Percentiles rank a stretch among this genome's conserved stretches.
phyloP scores from a whole-genome alignment of 805 yeast species.

The Tetrapisispora phaffii region DNA sequence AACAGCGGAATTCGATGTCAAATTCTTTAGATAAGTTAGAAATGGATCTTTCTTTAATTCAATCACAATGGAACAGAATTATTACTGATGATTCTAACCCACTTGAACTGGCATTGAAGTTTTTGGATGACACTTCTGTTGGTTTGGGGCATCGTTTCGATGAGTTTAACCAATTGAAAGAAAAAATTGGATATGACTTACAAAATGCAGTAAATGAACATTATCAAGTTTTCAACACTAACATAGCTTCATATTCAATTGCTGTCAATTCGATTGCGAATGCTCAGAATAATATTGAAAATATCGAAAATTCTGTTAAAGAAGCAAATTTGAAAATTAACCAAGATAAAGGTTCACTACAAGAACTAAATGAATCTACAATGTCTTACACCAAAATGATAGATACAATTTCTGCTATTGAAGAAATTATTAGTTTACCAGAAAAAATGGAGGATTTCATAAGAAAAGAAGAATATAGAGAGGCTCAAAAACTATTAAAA shows the following conservation, averaged over 20 bases:
- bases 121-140: constrained; percentile 82
- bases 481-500: constrained; percentile 49
- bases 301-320: constrained; percentile 35
- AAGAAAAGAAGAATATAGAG: constrained; percentile 58
- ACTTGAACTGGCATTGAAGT: constrained; percentile 70
- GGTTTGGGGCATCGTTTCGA: constrained; percentile 69
- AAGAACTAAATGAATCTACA: constrained; percentile 56
- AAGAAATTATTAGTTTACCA: constrained; percentile 48
- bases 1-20: constrained; percentile 24
- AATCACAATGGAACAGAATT: constrained; percentile 41
- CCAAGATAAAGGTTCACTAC: constrained; percentile 45
- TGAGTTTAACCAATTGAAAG: constrained; percentile 56
- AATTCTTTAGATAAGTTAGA: constrained; percentile 23
- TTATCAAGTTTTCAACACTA: constrained; percentile 73
- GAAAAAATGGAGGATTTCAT: constrained; percentile 54
- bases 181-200: constrained; percentile 46
- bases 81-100: constrained; percentile 58
- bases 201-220: constrained; percentile 69
- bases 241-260: constrained; percentile 74
- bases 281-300: constrained; percentile 49
- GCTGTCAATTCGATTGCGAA: constrained; percentile 54
- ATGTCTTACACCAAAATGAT: constrained; percentile 57
- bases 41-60: constrained; percentile 26
- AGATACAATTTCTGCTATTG: constrained; percentile 58
- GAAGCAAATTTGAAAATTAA: constrained; percentile 41